Conservation (phyloP, 768 basidiomycete species). For the Boletus sp. region DNA sequence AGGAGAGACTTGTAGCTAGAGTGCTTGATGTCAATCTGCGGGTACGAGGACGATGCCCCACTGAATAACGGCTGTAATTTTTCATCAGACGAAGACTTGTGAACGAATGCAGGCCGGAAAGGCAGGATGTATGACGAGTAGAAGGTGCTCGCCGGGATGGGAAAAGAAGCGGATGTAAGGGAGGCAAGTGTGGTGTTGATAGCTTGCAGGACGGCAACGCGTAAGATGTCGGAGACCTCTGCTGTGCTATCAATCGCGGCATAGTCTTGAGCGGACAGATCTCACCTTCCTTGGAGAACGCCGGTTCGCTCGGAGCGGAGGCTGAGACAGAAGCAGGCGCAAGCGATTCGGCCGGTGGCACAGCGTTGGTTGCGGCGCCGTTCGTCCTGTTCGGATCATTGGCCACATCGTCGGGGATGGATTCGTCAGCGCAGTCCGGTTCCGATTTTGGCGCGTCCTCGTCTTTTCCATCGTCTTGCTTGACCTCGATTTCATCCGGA, state of each 20-base stretch:
- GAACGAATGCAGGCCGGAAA: conserved; percentile 62
- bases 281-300: conserved; percentile 30
- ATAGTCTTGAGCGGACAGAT: background rate
- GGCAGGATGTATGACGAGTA: conserved; percentile 79
- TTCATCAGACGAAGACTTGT: conserved; percentile 11
- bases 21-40: conserved; percentile 66
- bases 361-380: conserved; percentile 9
- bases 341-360: conserved; percentile 9
- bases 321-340: background rate
- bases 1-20: conserved; percentile 79
- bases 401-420: conserved; percentile 7
- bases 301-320: conserved; percentile 11
- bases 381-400: conserved; percentile 24
- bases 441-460: conserved; percentile 12
- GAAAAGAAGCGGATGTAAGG: conserved; percentile 56
- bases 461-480: conserved; percentile 7
- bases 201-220: conserved; percentile 61
- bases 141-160: conserved; percentile 71
- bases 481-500: conserved; percentile 41
- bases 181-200: conserved; percentile 49
- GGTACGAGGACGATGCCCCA: conserved; percentile 32
- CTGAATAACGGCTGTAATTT: conserved; percentile 6
- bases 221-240: conserved; percentile 44
- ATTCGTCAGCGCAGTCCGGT: background rate
- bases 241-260: background rate